A percentile compares a stretch with the other conserved stretches of the same genome.
Conservation (phyloP, 2,329 filamentous ascomycete genomes). For the Chaetomium strumarium region DNA sequence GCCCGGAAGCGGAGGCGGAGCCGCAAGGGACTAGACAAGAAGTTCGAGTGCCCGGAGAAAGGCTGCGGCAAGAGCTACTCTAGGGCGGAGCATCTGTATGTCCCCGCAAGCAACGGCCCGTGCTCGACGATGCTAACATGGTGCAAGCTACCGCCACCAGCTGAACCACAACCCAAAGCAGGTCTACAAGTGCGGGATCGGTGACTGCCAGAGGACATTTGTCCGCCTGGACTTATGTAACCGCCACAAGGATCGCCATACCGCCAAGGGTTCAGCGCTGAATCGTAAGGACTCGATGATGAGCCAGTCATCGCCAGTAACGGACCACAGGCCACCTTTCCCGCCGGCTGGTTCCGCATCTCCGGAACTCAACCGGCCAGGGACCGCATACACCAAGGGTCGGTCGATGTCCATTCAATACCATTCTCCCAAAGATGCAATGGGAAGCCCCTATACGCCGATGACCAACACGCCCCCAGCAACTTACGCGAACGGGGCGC, state of each 20-base stretch:
- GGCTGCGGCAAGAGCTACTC: slow-evolving; percentile 96
- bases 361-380: slow-evolving; percentile 42
- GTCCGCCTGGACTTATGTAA: slow-evolving; percentile 90
- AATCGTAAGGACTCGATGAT: slow-evolving; percentile 67
- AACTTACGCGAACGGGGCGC: slow-evolving; percentile 31
- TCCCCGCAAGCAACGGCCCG: slow-evolving; percentile 22
- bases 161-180: slow-evolving; percentile 94
- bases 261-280: slow-evolving; percentile 69
- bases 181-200: slow-evolving; percentile 89
- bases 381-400: slow-evolving; percentile 37
- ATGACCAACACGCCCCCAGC: slow-evolving; percentile 39
- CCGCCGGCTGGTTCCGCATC: slow-evolving; percentile 39
- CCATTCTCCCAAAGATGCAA: slow-evolving; percentile 40
- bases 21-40: slow-evolving; percentile 73
- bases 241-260: slow-evolving; percentile 75
- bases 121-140: slow-evolving; percentile 24
- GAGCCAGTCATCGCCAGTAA: slow-evolving; percentile 41
- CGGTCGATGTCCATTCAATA: slow-evolving; percentile 38
- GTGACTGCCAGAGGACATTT: slow-evolving; percentile 83
- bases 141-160: slow-evolving; percentile 71
- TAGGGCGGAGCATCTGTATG: slow-evolving; percentile 86
- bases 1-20: slow-evolving; percentile 61
- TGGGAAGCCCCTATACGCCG: slow-evolving; percentile 42
- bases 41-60: slow-evolving; percentile 76
- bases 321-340: slow-evolving; percentile 38